phyloP scores from a whole-genome alignment of 2,329 filamentous ascomycete species.

The Cucurbitaria berberidis region DNA sequence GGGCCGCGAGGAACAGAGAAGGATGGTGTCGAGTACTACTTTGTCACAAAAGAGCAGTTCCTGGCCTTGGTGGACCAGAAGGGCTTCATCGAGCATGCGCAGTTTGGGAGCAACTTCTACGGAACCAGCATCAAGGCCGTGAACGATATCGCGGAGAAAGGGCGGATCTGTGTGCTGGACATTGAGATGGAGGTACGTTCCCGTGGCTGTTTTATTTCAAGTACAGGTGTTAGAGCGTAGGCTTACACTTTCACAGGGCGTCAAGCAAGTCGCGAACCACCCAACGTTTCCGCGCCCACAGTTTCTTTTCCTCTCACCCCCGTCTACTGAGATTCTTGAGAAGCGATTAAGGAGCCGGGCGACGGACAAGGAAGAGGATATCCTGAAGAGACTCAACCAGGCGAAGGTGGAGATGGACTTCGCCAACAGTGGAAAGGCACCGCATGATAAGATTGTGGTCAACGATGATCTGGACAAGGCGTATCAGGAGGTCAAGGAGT shows the following conservation, averaged over 20 bases:
- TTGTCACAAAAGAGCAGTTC: slow-evolving; percentile 61
- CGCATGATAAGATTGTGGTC: slow-evolving; percentile 60
- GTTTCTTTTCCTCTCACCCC: slow-evolving; percentile 85
- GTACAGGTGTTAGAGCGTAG: background rate
- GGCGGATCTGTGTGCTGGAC: slow-evolving; percentile 81
- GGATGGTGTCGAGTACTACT: slow-evolving; percentile 80
- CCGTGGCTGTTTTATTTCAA: background rate
- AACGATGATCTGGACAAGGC: slow-evolving; percentile 60
- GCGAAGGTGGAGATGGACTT: slow-evolving; percentile 54
- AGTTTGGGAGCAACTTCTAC: slow-evolving; percentile 86
- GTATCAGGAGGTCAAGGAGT: slow-evolving; percentile 58
- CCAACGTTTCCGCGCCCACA: slow-evolving; percentile 69
- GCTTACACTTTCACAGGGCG: slow-evolving; percentile 61
- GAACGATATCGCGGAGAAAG: slow-evolving; percentile 72
- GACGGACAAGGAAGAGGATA: slow-evolving; percentile 55
- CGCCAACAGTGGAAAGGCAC: slow-evolving; percentile 47
- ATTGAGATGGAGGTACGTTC: slow-evolving; percentile 87
- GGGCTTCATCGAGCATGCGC: slow-evolving; percentile 85
- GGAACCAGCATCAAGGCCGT: slow-evolving; percentile 84
- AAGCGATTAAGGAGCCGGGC: slow-evolving; percentile 54
- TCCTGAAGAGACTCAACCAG: slow-evolving; percentile 57
- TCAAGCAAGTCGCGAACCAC: slow-evolving; percentile 88
- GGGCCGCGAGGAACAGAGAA: slow-evolving; percentile 75
- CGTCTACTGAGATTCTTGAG: slow-evolving; percentile 76
- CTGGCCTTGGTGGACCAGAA: slow-evolving; percentile 60